A percentile compares a stretch with the other conserved stretches of the same genome.
Evolutionary conservation across 2,329 filamentous ascomycete species (phyloP).

Genomic region (Drechslerella dactyloides): DNA sequence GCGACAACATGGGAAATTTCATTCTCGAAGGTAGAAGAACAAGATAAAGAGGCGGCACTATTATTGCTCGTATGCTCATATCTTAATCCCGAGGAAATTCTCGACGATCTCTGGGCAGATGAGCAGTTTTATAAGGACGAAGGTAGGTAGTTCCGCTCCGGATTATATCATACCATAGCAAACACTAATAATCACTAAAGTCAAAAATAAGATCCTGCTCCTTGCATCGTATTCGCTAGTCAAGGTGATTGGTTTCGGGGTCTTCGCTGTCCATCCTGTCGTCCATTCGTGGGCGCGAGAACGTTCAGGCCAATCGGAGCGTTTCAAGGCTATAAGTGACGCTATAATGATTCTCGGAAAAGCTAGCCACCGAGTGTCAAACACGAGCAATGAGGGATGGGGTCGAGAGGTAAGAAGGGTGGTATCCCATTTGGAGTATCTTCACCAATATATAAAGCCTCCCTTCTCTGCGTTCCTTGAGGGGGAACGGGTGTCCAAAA

Average conservation of each 20-base stretch:
- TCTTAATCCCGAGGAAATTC: constrained; percentile 49
- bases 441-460: constrained; percentile 1
- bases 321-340: neutral
- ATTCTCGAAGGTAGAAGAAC: constrained; percentile 44
- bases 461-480: no score
- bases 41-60: constrained; percentile 32
- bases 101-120: constrained; percentile 34
- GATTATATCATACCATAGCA: no score
- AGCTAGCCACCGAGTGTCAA: no score
- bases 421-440: neutral
- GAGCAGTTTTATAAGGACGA: constrained; percentile 4
- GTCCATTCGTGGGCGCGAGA: constrained; percentile 50
- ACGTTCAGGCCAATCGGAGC: constrained; percentile 6
- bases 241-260: neutral
- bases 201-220: constrained; percentile 22
- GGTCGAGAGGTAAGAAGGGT: constrained; percentile 1
- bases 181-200: constrained; percentile 11
- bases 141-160: constrained; percentile 25
- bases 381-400: neutral
- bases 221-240: constrained; percentile 26
- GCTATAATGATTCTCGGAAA: no score
- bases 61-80: constrained; percentile 51
- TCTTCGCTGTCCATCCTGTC: constrained; percentile 47
- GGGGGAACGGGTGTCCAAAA: no score
- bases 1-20: constrained; percentile 50